Evolutionary conservation across 495 filamentous ascomycete genomes (phyloP), one percentile per base, ranked within the genome.

Genomic region (Hyphodiscus hymeniophilus): DNA sequence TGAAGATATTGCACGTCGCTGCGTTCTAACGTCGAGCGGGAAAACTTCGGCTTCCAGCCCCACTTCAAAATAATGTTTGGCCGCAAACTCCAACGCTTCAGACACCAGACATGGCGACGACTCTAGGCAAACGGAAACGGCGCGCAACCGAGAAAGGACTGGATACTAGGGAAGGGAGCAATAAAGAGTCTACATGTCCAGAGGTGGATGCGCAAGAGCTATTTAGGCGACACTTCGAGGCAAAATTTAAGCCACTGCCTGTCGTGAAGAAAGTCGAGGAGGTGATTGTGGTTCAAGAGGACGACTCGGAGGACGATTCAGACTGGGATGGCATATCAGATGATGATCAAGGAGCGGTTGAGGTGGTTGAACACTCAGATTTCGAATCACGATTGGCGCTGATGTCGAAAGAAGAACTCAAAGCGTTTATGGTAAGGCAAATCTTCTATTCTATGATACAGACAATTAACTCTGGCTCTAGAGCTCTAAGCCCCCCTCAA

Each of bases 151-250:
- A 43, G 20, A n/a, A 47, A 42, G n/a, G 42, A 51, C n/a, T n/a
- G n/a, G n/a, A n/a, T n/a, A n/a, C n/a, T 12, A n/a, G 16, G 22
- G 26, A 8, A 10, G 38, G 48, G 3, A 46, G 46, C 7, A 33
- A 24, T 13, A 40, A 44, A 21, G 31, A 13, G 15, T 54, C 53
- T 15, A 46, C 36, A 3, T 34, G 38, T 7, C 18, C 32, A 4
- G 46, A 50, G 36, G 8, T 58, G 7, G 54, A 63, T 28, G 47
- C 63, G 24, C 72, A 78, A 54, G 79, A 75, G 46, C 67, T 84
- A 28, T 80, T 98, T 52, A 79, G 79, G 48, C 81, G 79, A 52
- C 81, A 87, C 60, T 97, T 98, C 62, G 92, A 96, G 65, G 77
- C 83, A 7, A 80, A 82, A 56, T 97, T 95, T 65, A 76, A 80